A percentile compares a stretch with the other conserved stretches of the same genome.
phyloP scores from a whole-genome alignment of 1,284 basidiomycete species.

The Trichosporon sp. region DNA sequence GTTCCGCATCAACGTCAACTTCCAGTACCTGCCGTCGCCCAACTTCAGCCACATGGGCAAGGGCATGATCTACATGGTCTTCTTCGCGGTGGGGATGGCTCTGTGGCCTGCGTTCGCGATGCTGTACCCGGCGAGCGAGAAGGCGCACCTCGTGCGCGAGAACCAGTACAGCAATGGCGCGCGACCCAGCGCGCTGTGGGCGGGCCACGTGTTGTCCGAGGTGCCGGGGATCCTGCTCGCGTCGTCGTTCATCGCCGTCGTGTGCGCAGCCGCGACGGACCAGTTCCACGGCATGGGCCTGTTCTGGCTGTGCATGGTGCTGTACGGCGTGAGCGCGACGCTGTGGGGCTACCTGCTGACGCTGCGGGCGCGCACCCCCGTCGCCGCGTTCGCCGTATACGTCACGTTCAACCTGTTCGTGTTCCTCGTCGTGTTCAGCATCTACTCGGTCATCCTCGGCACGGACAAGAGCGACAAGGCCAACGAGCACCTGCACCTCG shows the following conservation, averaged over 20 bases:
- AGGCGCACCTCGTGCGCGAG: slow-evolving; percentile 65
- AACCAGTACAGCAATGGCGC: slow-evolving; percentile 65
- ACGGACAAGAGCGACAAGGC: slow-evolving; percentile 55
- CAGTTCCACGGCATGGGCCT: slow-evolving; percentile 67
- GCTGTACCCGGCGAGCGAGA: slow-evolving; percentile 61
- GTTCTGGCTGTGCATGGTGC: slow-evolving; percentile 60
- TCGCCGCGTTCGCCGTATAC: slow-evolving; percentile 67
- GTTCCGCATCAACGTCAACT: slow-evolving; percentile 61
- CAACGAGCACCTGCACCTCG: slow-evolving; percentile 57
- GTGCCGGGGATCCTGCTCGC: slow-evolving; percentile 58
- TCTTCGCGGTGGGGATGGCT: slow-evolving; percentile 49
- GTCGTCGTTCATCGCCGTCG: slow-evolving; percentile 60
- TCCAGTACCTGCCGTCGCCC: slow-evolving; percentile 50
- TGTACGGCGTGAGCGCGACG: slow-evolving; percentile 65
- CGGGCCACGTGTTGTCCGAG: slow-evolving; percentile 73
- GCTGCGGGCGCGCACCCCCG: slow-evolving; percentile 60
- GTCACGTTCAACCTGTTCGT: slow-evolving; percentile 72
- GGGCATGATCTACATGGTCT: slow-evolving; percentile 34
- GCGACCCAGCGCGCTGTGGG: slow-evolving; percentile 67
- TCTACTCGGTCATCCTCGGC: slow-evolving; percentile 11
- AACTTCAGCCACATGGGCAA: slow-evolving; percentile 28
- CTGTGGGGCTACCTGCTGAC: slow-evolving; percentile 67
- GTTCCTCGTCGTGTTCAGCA: slow-evolving; percentile 55
- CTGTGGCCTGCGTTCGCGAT: slow-evolving; percentile 75
- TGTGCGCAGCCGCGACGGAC: slow-evolving; percentile 57